phyloP scores from a whole-genome alignment of 106 monocot genomes.

The Alisma plantagoaquatica region DNA sequence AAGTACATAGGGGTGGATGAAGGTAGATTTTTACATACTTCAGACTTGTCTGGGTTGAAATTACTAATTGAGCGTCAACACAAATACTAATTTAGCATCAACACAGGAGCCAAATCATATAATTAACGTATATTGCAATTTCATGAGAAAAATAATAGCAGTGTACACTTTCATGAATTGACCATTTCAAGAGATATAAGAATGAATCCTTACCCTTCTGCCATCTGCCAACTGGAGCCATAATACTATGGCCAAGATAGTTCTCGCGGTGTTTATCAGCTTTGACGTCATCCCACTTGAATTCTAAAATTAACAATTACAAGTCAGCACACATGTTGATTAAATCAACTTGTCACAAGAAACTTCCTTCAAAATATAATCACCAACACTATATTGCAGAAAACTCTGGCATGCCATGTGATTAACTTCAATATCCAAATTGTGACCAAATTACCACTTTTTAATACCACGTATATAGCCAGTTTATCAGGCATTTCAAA shows the following conservation, averaged over 20 bases:
- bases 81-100: background rate
- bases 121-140: too few species aligned
- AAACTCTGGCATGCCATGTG: background rate
- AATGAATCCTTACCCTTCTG: slow-evolving; percentile 81
- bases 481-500: too few species aligned
- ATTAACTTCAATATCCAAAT: background rate
- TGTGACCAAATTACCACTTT: background rate
- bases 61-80: too few species aligned
- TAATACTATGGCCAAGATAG: slow-evolving; percentile 85
- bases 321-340: background rate
- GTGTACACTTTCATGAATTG: too few species aligned
- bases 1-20: too few species aligned
- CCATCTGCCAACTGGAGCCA: too few species aligned
- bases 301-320: slow-evolving; percentile 60
- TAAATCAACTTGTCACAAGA: background rate
- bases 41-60: too few species aligned
- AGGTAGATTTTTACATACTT: too few species aligned
- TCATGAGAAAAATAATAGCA: too few species aligned
- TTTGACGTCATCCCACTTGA: slow-evolving; percentile 96
- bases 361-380: background rate
- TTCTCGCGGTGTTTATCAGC: slow-evolving; percentile 91
- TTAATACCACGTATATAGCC: too few species aligned
- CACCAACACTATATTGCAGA: background rate
- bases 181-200: too few species aligned
- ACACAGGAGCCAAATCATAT: background rate